Percentiles rank a stretch among this genome's conserved stretches.
These are phyloP conservation scores for Chytriomyces sp. DNA, from an alignment of 192 early-diverging fungal genomes.

Conservation along the genomic window DNA sequence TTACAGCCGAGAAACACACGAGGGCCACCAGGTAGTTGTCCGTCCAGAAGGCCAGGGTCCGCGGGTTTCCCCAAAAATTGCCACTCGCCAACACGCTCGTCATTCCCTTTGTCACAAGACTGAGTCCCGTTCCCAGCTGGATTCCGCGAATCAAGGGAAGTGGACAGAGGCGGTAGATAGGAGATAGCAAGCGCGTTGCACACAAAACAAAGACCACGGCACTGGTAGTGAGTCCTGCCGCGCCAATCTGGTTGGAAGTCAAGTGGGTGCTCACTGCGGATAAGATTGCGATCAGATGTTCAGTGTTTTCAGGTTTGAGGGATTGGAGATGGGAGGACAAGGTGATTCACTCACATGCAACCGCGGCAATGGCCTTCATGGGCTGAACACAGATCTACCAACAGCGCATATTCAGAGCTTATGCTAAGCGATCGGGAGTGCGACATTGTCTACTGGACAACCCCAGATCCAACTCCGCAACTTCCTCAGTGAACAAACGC, in stretches of 20 bases:
- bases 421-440: slow-evolving; percentile 2
- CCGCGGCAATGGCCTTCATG: slow-evolving; percentile 89
- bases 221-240: slow-evolving; percentile 73
- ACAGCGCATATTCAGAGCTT: too few species aligned
- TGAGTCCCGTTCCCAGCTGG: slow-evolving; percentile 83
- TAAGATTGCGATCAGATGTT: slow-evolving; percentile 76
- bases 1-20: neutral
- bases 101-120: slow-evolving; percentile 54
- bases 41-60: slow-evolving; percentile 48
- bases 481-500: neutral
- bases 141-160: slow-evolving; percentile 73
- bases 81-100: slow-evolving; percentile 44
- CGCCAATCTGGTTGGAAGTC: slow-evolving; percentile 51
- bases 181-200: slow-evolving; percentile 51
- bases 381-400: slow-evolving; percentile 89
- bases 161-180: slow-evolving; percentile 17
- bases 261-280: slow-evolving; percentile 39
- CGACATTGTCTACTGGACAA: neutral
- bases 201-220: slow-evolving; percentile 70
- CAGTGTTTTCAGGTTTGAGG: too few species aligned
- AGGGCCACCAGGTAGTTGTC: slow-evolving; percentile 60
- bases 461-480: too few species aligned
- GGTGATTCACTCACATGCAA: slow-evolving; percentile 50
- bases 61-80: slow-evolving; percentile 52
- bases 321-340: neutral